Evolutionary conservation across 176 grass and related monocot species (phyloP).

Genomic region (Cenchrus fungigraminus): DNA sequence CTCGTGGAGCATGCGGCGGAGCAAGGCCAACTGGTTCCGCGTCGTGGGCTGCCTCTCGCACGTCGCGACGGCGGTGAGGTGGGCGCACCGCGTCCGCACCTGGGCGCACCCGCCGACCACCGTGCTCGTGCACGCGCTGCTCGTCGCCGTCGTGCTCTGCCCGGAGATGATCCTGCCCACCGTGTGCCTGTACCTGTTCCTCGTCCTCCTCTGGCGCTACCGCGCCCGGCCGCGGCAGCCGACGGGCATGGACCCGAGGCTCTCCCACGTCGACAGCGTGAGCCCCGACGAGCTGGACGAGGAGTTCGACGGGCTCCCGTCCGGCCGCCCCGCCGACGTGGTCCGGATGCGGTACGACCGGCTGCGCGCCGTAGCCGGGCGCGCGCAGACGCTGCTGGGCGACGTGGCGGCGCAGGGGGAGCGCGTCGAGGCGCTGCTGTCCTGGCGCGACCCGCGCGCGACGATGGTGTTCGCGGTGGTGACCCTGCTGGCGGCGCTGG

Average conservation of each 20-base stretch:
- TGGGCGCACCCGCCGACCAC: conserved; percentile 82
- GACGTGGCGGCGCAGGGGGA: conserved; percentile 94
- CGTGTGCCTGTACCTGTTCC: conserved; percentile 78
- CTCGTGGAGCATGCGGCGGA: conserved; percentile 88
- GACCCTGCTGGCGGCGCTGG: conserved; percentile 63
- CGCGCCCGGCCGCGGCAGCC: conserved; percentile 60
- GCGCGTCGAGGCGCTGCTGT: conserved; percentile 83
- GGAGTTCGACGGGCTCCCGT: conserved; percentile 92
- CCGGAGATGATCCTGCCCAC: conserved; percentile 91
- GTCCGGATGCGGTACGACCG: conserved; percentile 81
- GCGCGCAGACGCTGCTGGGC: conserved; percentile 86
- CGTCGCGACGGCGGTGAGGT: conserved; percentile 54
- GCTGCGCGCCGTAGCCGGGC: conserved; percentile 78
- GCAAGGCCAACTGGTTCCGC: conserved; percentile 98
- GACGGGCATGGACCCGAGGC: conserved; percentile 75
- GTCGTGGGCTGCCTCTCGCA: conserved; percentile 79
- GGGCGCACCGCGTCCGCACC: conserved; percentile 67
- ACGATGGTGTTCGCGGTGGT: conserved; percentile 70
- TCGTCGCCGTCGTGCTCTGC: conserved; percentile 80
- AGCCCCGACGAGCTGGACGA: conserved; percentile 95
- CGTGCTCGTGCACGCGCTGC: conserved; percentile 76
- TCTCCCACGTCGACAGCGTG: conserved; percentile 82
- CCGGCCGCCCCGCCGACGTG: conserved; percentile 65
- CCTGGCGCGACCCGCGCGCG: conserved; percentile 88
- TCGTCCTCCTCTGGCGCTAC: conserved; percentile 86